phyloP scores from a whole-genome alignment of 345 rosid genomes.

The Carallia pectinifolia region DNA sequence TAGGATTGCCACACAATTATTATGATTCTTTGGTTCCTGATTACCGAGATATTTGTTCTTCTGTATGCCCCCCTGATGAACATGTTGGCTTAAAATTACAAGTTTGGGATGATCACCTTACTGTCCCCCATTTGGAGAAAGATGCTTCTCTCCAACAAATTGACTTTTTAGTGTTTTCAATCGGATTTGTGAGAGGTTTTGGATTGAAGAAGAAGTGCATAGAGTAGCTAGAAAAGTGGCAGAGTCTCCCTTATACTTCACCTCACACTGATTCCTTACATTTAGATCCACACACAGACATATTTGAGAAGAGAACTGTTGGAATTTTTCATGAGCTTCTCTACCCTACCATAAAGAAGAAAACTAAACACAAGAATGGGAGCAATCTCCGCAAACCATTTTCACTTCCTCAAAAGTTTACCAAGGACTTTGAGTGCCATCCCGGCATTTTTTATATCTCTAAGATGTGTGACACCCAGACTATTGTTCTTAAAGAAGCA shows the following conservation, averaged over 20 bases:
- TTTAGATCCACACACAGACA: conserved; percentile 82
- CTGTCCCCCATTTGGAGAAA: conserved; percentile 55
- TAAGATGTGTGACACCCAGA: conserved; percentile 58
- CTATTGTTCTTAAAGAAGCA: conserved; percentile 75
- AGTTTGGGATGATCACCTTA: conserved; percentile 55
- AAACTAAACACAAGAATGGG: conserved; percentile 65
- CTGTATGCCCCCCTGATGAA: conserved; percentile 46
- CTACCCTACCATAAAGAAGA: conserved; percentile 64
- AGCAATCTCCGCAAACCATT: conserved; percentile 76
- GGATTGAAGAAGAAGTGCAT: conserved; percentile 74
- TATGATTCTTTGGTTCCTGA: conserved; percentile 37
- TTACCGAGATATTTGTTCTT: conserved; percentile 47
- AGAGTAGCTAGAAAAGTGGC: conserved; percentile 86
- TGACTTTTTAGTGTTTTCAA: conserved; percentile 52
- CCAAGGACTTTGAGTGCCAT: conserved; percentile 81
- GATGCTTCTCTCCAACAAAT: conserved; percentile 30
- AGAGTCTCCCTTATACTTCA: conserved; percentile 74
- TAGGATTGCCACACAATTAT: conserved; percentile 72
- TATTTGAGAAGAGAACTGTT: conserved; percentile 79
- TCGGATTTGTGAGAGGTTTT: conserved; percentile 75
- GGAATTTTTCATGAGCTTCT: conserved; percentile 88
- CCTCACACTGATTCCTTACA: conserved; percentile 62
- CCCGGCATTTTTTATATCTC: conserved; percentile 87
- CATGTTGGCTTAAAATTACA: conserved; percentile 56
- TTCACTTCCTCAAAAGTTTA: conserved; percentile 73